Base-by-base conservation (phyloP, 495 filamentous ascomycete species). In the Penicillium cosmopolitanum region DNA sequence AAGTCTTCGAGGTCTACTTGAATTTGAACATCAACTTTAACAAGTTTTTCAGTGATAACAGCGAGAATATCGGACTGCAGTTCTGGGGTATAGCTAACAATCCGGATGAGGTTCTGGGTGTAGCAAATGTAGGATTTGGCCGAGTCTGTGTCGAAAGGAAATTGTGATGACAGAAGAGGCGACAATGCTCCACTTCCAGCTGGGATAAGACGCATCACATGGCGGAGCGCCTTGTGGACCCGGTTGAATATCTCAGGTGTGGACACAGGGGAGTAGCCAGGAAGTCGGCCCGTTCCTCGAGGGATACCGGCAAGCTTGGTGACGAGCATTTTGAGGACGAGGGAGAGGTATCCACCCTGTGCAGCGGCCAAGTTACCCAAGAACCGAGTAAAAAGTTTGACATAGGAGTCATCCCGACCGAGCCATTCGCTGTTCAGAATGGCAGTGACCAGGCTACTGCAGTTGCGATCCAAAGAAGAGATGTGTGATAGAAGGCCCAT, bases 21-120 rank as follows among this genome's bases (percentile, higher is more conserved):
- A 68, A 98, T 92, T 68, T 96, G 91, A 4, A 96, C 90, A 64
- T 99, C 95, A 47, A 96, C 88, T 72, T 95, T 96, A 57, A 97
- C 90, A 4, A 97, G 77, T 52, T 87, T 84, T 36, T 94, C 88
- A 11, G 89, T 90, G 42, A 97, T 86, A 16, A 97, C 74, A 56
- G 89, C 85, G 54, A 96, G 83, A n/a, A 97, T 84, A 53, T 95
- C 89, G 15, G 85, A 81, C 62, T 87, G 86, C n/a, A 98, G 78
- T 48, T 94, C 88, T 1, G 91, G 91, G 5, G 87, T 82, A 70
- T 96, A 96, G 47, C 78, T 79, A 40, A 87, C 83, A 25, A 98
- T 73, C 58, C 79, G 84, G 5, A 97, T 75, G 4, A 97, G 74
- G 67, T 96, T 96, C 50, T 85, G 79, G 36, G 95, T 86, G 62